Conservation (phyloP, 1,284 basidiomycete genomes). For the Pisolithus thermaeus region DNA sequence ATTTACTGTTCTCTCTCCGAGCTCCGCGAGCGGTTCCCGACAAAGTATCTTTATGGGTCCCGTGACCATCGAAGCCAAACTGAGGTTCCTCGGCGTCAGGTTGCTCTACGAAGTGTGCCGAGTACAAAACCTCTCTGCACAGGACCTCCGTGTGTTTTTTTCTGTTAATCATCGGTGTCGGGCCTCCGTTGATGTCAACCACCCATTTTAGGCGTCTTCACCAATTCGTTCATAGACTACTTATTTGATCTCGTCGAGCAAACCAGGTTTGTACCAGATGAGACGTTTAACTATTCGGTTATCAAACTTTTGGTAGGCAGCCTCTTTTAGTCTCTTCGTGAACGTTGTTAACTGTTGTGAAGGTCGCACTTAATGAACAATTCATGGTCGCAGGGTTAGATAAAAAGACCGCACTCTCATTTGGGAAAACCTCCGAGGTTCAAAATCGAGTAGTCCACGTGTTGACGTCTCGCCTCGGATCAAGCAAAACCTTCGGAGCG, state of each 20-base stretch:
- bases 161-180: neutral
- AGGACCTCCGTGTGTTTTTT: slow-evolving; percentile 65
- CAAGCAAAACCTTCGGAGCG: slow-evolving; percentile 93
- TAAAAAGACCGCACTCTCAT: slow-evolving; percentile 14
- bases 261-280: slow-evolving; percentile 84
- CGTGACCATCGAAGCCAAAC: slow-evolving; percentile 74
- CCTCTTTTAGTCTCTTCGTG: neutral
- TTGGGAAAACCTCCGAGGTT: slow-evolving; percentile 28
- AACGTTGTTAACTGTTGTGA: slow-evolving; percentile 2
- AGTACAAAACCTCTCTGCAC: slow-evolving; percentile 73
- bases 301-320: slow-evolving; percentile 83
- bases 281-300: slow-evolving; percentile 89
- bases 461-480: slow-evolving; percentile 76
- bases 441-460: slow-evolving; percentile 81
- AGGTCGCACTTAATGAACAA: slow-evolving; percentile 95
- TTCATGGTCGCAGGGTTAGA: slow-evolving; percentile 83
- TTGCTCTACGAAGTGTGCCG: slow-evolving; percentile 89
- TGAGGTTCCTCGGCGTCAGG: slow-evolving; percentile 66
- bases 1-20: slow-evolving; percentile 46
- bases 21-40: slow-evolving; percentile 32
- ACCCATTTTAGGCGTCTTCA: slow-evolving; percentile 58
- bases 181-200: slow-evolving; percentile 3
- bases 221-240: slow-evolving; percentile 81
- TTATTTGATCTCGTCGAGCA: slow-evolving; percentile 93
- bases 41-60: slow-evolving; percentile 38